These are phyloP conservation scores for Perkinsus chesapeaki DNA, from an alignment of 169 alveolate genomes.

Conservation along the genomic window DNA sequence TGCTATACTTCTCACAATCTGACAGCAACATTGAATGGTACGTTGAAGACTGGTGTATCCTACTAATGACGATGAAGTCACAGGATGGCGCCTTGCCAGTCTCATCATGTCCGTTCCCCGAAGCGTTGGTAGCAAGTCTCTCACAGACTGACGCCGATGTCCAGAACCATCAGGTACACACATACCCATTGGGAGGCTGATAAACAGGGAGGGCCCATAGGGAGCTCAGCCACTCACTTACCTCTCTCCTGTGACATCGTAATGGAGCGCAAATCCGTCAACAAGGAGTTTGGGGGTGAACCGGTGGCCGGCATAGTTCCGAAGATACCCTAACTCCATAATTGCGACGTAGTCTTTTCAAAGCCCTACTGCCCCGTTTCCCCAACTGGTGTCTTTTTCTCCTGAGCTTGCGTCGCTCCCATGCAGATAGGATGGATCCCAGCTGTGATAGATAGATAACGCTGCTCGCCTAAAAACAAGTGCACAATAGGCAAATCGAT, in stretches of 20 bases:
- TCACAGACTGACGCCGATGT: not conserved
- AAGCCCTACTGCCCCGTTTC: not conserved
- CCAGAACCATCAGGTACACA: not conserved
- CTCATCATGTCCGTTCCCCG: not conserved
- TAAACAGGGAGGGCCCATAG: not conserved
- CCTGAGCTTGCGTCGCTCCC: not conserved
- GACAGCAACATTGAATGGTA: not conserved
- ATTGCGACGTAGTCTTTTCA: not conserved
- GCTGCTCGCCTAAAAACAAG: not conserved
- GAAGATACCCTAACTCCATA: not conserved
- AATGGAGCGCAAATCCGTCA: too few species aligned
- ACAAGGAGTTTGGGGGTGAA: too few species aligned
- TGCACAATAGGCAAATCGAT: too few species aligned
- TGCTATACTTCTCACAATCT: not conserved
- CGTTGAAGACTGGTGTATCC: not conserved
- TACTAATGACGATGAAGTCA: not conserved
- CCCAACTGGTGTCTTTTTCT: not conserved
- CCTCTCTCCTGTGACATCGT: too few species aligned
- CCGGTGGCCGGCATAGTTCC: not conserved
- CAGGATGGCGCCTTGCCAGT: not conserved
- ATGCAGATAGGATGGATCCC: not conserved
- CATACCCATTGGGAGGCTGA: not conserved
- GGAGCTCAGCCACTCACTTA: not conserved
- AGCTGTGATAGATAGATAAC: not conserved
- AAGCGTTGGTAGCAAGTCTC: not conserved